Conservation (phyloP, 2,329 filamentous ascomycete species). For the Penicillium digitatum region DNA sequence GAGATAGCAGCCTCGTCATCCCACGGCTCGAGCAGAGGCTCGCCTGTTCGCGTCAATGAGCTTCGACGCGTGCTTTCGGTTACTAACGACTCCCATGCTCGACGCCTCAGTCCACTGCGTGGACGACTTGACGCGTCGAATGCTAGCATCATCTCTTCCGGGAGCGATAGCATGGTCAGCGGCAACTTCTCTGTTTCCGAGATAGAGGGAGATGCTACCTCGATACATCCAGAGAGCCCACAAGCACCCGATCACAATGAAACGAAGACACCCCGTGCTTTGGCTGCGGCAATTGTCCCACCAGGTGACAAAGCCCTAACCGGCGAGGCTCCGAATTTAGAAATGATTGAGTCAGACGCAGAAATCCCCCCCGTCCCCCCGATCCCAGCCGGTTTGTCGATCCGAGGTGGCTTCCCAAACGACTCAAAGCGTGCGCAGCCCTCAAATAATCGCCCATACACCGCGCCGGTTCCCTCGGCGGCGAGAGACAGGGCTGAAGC, state of each 20-base stretch:
- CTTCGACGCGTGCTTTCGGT: slow-evolving; percentile 47
- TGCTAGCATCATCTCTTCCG: slow-evolving; percentile 37
- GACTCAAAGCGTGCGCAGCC: slow-evolving; percentile 35
- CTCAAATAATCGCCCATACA: slow-evolving; percentile 31
- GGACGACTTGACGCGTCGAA: slow-evolving; percentile 34
- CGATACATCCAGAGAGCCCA: slow-evolving; percentile 27
- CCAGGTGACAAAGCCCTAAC: slow-evolving; percentile 10
- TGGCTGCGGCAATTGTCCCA: slow-evolving; percentile 19
- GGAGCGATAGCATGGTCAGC: slow-evolving; percentile 47
- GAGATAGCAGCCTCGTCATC: slow-evolving; percentile 34
- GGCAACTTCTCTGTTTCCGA: slow-evolving; percentile 38
- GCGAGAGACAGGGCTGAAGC: slow-evolving; percentile 22
- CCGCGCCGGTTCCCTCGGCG: slow-evolving; percentile 28
- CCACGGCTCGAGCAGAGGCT: slow-evolving; percentile 41
- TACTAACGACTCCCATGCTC: slow-evolving; percentile 32
- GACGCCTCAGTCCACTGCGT: slow-evolving; percentile 44
- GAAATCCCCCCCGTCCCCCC: slow-evolving; percentile 47
- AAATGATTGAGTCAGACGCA: slow-evolving; percentile 21
- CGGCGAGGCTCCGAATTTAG: slow-evolving; percentile 10
- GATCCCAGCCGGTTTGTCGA: slow-evolving; percentile 40
- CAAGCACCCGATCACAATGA: slow-evolving; percentile 25
- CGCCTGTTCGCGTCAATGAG: slow-evolving; percentile 48
- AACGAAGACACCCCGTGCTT: slow-evolving; percentile 33
- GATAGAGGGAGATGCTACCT: slow-evolving; percentile 27
- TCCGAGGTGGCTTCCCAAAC: slow-evolving; percentile 42